phyloP scores from a whole-genome alignment of 2,329 filamentous ascomycete species.

The Diaporthe nobilis region DNA sequence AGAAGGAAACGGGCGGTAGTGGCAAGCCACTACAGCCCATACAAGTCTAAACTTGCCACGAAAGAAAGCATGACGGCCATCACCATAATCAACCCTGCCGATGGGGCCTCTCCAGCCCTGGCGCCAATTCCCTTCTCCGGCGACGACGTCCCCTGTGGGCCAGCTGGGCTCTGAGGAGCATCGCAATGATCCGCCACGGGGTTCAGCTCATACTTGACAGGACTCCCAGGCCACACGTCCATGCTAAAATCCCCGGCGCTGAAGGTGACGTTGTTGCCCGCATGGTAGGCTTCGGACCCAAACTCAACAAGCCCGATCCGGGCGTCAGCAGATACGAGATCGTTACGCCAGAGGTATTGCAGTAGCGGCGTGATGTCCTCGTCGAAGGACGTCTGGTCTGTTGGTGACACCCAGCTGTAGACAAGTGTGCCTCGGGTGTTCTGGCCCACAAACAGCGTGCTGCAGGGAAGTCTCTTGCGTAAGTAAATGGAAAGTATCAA shows the following conservation, averaged over 20 bases:
- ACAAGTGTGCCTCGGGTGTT: constrained; percentile 50
- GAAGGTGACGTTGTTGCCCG: constrained; percentile 50
- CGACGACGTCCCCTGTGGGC: constrained; percentile 22
- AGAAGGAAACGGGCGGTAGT: not conserved
- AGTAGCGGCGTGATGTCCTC: constrained; percentile 51
- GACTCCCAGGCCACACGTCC: constrained; percentile 43
- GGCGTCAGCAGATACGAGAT: constrained; percentile 47
- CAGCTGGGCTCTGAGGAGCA: constrained; percentile 30
- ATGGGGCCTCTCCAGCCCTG: not conserved
- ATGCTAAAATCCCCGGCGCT: constrained; percentile 48
- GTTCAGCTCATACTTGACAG: constrained; percentile 35
- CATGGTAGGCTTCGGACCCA: constrained; percentile 50
- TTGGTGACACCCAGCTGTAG: constrained; percentile 50
- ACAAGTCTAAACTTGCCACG: not conserved
- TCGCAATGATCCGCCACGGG: constrained; percentile 30
- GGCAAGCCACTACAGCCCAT: constrained; percentile 10
- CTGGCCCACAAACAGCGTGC: constrained; percentile 48
- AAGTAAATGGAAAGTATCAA: not conserved
- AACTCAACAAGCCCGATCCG: constrained; percentile 50
- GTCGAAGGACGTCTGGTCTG: constrained; percentile 47
- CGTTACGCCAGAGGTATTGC: constrained; percentile 50
- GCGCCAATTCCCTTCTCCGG: constrained; percentile 26
- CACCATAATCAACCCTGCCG: not conserved
- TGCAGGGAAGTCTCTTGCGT: constrained; percentile 37
- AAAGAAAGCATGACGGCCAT: not conserved